Percentiles rank a stretch among this genome's conserved stretches.
These are phyloP conservation scores for Colletotrichum lini DNA, from an alignment of 2,329 filamentous ascomycete species.

Conservation along the genomic window DNA sequence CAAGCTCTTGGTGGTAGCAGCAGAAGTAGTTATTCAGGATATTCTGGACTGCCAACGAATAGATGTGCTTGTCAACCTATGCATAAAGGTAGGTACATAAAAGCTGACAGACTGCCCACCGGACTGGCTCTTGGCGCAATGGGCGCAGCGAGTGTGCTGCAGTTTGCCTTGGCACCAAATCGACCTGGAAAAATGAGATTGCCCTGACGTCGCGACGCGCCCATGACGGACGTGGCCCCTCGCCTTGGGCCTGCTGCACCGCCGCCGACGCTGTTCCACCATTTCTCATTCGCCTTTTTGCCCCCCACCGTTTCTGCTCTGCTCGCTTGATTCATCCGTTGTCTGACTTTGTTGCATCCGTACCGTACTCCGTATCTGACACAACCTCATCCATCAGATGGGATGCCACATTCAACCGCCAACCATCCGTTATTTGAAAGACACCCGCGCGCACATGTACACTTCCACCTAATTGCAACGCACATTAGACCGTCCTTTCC, in stretches of 20 bases:
- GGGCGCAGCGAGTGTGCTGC: conserved; percentile 30
- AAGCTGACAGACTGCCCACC: background rate
- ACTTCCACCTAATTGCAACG: background rate
- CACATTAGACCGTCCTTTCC: conserved; percentile 18
- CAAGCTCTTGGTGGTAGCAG: background rate
- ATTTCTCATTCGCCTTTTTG: conserved; percentile 8
- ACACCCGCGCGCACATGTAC: background rate
- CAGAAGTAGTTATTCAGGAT: background rate
- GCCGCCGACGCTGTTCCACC: background rate
- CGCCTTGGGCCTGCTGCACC: conserved; percentile 7
- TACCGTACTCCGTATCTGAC: conserved; percentile 9
- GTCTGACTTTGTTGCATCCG: conserved; percentile 18
- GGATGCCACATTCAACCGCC: conserved; percentile 11
- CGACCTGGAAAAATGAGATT: conserved; percentile 3
- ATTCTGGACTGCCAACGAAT: background rate
- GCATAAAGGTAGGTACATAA: background rate
- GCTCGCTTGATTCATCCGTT: conserved; percentile 34
- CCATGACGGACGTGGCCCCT: conserved; percentile 31
- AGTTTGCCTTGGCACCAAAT: conserved; percentile 18
- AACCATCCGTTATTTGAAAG: background rate
- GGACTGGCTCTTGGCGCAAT: conserved; percentile 24
- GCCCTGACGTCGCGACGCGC: conserved; percentile 10
- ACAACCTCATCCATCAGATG: background rate
- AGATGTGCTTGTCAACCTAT: background rate
- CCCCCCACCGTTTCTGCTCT: conserved; percentile 5